These are phyloP conservation scores for Tylopilus rubrobrunneus DNA, from an alignment of 768 basidiomycete genomes.

Conservation along the genomic window DNA sequence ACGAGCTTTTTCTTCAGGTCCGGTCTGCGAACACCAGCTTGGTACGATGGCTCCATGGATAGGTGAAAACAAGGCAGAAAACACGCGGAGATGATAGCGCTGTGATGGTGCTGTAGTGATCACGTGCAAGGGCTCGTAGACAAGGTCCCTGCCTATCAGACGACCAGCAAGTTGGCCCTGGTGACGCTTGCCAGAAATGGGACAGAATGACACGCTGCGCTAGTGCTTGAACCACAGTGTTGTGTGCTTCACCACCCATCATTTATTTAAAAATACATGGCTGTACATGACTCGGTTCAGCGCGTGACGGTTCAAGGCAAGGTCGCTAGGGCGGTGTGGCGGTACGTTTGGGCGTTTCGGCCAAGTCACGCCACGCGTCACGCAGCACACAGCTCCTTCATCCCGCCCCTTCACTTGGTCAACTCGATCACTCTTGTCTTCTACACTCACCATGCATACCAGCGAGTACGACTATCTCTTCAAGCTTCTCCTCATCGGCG, in stretches of 20 bases:
- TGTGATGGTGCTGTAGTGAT: neutral
- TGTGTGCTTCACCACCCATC: neutral
- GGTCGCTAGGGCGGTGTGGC: conserved; percentile 6
- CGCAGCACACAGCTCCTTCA: conserved; percentile 26
- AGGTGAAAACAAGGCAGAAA: neutral
- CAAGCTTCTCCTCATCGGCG: conserved; percentile 92
- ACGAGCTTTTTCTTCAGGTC: conserved; percentile 86
- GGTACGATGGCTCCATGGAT: conserved; percentile 26
- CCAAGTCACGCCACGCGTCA: conserved; percentile 35
- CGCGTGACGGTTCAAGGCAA: too few relatives aligned
- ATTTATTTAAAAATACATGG: too few relatives aligned
- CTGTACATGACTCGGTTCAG: too few relatives aligned
- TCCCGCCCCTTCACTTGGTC: conserved; percentile 13
- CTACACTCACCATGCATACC: conserved; percentile 65
- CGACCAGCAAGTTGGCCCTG: too few relatives aligned
- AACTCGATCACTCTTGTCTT: conserved; percentile 19
- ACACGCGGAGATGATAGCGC: neutral
- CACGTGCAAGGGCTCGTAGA: conserved; percentile 16
- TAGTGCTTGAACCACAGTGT: too few relatives aligned
- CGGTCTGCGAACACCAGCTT: conserved; percentile 47
- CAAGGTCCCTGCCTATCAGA: too few relatives aligned
- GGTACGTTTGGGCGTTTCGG: conserved; percentile 17
- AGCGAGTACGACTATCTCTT: conserved; percentile 96
- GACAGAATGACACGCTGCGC: neutral
- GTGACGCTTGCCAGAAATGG: neutral